These are phyloP conservation scores for Ceratocystis eucalypticola DNA, from an alignment of 2,329 filamentous ascomycete species.

Conservation along the genomic window DNA sequence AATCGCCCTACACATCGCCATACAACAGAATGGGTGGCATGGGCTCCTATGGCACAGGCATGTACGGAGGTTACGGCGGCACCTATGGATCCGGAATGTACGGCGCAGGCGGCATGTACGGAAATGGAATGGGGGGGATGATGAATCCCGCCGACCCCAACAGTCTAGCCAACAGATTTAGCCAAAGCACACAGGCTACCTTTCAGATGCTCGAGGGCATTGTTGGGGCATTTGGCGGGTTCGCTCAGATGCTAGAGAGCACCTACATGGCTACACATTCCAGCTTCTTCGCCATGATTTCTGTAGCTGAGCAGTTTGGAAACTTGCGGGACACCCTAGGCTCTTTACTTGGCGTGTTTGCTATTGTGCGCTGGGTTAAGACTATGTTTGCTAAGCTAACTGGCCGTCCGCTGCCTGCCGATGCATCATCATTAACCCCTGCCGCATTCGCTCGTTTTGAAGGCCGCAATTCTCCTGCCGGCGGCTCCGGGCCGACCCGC, in stretches of 20 bases:
- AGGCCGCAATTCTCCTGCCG: slow-evolving; percentile 42
- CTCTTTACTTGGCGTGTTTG: slow-evolving; percentile 89
- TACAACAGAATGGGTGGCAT: slow-evolving; percentile 34
- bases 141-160: slow-evolving; percentile 69
- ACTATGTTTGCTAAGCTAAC: slow-evolving; percentile 86
- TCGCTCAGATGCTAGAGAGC: slow-evolving; percentile 98
- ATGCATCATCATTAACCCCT: slow-evolving; percentile 75
- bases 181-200: slow-evolving; percentile 85
- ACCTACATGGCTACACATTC: slow-evolving; percentile 99
- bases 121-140: slow-evolving; percentile 31
- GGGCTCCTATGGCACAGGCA: slow-evolving; percentile 29
- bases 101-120: slow-evolving; percentile 34
- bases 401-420: slow-evolving; percentile 76
- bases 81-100: slow-evolving; percentile 33
- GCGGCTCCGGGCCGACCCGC: slow-evolving; percentile 52
- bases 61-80: slow-evolving; percentile 24
- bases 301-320: slow-evolving; percentile 92
- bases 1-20: slow-evolving; percentile 30
- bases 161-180: slow-evolving; percentile 89
- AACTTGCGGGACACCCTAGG: slow-evolving; percentile 87
- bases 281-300: slow-evolving; percentile 97
- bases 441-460: slow-evolving; percentile 84
- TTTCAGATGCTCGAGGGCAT: slow-evolving; percentile 98
- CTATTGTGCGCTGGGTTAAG: slow-evolving; percentile 84
- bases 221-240: slow-evolving; percentile 90